phyloP scores from a whole-genome alignment of 495 filamentous ascomycete species.

The Tuber aestivum region DNA sequence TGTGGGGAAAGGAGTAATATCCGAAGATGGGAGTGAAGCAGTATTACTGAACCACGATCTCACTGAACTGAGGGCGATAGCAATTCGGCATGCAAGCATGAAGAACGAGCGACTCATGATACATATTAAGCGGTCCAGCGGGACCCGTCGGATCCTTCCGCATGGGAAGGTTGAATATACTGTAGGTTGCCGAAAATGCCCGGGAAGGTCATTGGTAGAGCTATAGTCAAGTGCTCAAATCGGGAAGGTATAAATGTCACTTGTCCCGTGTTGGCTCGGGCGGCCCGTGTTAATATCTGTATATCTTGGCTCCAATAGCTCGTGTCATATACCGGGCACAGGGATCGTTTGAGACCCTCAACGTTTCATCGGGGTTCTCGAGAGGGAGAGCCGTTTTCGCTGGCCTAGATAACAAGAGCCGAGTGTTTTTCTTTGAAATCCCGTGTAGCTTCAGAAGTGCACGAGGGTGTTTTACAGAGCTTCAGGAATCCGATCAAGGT shows the following conservation, averaged over 20 bases:
- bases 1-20: constrained; percentile 13
- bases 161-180: constrained; percentile 24
- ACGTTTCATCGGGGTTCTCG: constrained; percentile 17
- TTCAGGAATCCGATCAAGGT: not conserved
- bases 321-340: constrained; percentile 21
- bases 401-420: constrained; percentile 20
- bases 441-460: constrained; percentile 1
- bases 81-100: not conserved
- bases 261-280: not conserved
- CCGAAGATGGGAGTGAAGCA: constrained; percentile 27
- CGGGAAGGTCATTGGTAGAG: constrained; percentile 24
- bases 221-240: constrained; percentile 26
- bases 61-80: not conserved
- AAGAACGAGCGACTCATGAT: constrained; percentile 16
- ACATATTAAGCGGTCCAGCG: constrained; percentile 17
- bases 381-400: constrained; percentile 19
- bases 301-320: constrained; percentile 11
- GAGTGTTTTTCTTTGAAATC: constrained; percentile 24
- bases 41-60: constrained; percentile 23
- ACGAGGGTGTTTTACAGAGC: not conserved
- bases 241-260: constrained; percentile 19
- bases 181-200: constrained; percentile 28
- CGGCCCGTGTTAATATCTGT: constrained; percentile 2
- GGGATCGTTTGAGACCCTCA: not conserved
- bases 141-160: constrained; percentile 9